phyloP scores from a whole-genome alignment of 495 filamentous ascomycete species.

The Pyronema domesticum region DNA sequence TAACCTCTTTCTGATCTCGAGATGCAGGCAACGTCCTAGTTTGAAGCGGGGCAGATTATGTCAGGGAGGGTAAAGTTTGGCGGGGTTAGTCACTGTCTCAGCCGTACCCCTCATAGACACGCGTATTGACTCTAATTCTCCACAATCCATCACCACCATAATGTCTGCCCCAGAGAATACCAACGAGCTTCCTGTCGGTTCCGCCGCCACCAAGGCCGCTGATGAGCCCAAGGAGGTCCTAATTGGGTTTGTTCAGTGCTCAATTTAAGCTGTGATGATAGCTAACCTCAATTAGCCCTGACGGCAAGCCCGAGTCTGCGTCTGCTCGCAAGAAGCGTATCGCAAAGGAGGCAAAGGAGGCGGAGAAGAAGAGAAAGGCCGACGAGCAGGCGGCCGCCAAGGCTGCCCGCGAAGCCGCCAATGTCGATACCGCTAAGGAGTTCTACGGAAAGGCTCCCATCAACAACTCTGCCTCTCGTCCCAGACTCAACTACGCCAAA shows the following conservation, averaged over 20 bases:
- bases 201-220: conserved; percentile 3
- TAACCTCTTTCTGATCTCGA: no score
- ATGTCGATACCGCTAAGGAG: conserved; percentile 17
- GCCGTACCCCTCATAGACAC: not conserved
- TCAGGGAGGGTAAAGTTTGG: no score
- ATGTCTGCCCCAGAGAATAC: not conserved
- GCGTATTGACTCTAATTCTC: no score
- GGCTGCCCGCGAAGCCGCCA: conserved; percentile 22
- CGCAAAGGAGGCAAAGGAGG: conserved; percentile 21
- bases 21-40: no score
- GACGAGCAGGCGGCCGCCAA: conserved; percentile 14
- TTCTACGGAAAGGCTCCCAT: conserved; percentile 19
- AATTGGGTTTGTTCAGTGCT: conserved; percentile 5
- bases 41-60: no score
- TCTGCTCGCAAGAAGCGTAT: conserved; percentile 17
- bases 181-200: conserved; percentile 5
- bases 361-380: conserved; percentile 13
- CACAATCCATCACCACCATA: no score
- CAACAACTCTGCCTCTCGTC: conserved; percentile 23
- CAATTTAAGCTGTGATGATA: not conserved
- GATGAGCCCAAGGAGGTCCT: not conserved
- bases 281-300: conserved; percentile 7
- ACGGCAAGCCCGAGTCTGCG: conserved; percentile 21
- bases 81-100: no score
- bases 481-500: conserved; percentile 10